Evolutionary conservation across 768 basidiomycete species (phyloP), one percentile per base, ranked within the genome.

Genomic region (Sistotremastrum niveocremeum): DNA sequence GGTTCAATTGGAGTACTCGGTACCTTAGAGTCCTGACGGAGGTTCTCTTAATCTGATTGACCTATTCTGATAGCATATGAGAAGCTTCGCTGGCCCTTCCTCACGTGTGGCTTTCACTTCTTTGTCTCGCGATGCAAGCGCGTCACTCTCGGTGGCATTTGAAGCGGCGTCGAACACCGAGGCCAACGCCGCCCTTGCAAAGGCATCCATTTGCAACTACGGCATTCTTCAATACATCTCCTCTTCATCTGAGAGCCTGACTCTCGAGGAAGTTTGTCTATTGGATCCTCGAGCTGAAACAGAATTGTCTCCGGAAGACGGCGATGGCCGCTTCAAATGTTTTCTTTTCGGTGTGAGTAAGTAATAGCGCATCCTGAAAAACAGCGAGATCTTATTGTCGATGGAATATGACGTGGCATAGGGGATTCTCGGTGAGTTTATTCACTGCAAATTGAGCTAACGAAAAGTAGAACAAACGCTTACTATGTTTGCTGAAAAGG

Each of bases 1-100:
- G 94, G 93, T 97, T 33, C 76, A 83, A 54, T 75, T 97, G 41
- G 94, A 97, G 70, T 97, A 93, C 59, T 71, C 72, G 56, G 88
- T 85, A 47, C 49, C 73, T 65, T 34, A 4, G 8, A n/a, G 28
- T 29, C 37, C 34, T 42, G n/a, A 12, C 31, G 28, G 42, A 42
- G 34, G 42, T 32, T 6, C 48, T 40, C 51, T 39, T 34, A 45
- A 48, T 50, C 31, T 46, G 34, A 8, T 36, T 34, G 32, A 42
- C 45, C 33, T 41, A 31, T 30, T 28, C 7, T 42, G n/a, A 5
- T 53, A 89, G 77, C 88, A 94, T 58, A 95, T 94, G 89, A 76
- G 81, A 40, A 74, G 60, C 7, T 67, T 94, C 2, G 83, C 87
- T 7, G 86, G 84, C 2, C 60, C 71, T 0, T 60, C 63, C 8